These are phyloP conservation scores for Alternaria novae-zelandiae DNA, from an alignment of 2,329 filamentous ascomycete species.

Conservation along the genomic window DNA sequence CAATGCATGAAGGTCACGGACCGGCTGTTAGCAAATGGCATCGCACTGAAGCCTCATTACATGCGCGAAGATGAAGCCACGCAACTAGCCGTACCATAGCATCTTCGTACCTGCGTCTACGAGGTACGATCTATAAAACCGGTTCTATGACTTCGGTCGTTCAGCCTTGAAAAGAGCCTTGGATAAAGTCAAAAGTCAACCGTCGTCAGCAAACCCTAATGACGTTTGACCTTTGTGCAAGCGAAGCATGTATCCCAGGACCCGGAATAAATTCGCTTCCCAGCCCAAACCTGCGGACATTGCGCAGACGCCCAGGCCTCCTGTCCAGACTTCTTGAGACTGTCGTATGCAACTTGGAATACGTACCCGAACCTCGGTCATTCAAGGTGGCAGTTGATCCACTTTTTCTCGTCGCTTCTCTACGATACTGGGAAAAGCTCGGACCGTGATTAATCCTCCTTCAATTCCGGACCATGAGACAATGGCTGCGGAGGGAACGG, in stretches of 20 bases:
- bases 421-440: background rate
- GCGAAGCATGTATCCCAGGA: slow-evolving; percentile 22
- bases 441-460: background rate
- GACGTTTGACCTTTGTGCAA: slow-evolving; percentile 26
- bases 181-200: slow-evolving; percentile 23
- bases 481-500: slow-evolving; percentile 7
- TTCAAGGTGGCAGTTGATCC: background rate
- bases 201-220: slow-evolving; percentile 17
- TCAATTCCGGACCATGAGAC: slow-evolving; percentile 12
- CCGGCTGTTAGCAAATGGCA: slow-evolving; percentile 25
- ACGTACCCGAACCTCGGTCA: slow-evolving; percentile 5
- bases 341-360: slow-evolving; percentile 1
- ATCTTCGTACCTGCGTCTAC: background rate
- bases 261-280: background rate
- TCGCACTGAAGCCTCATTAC: slow-evolving; percentile 18
- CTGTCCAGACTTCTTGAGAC: background rate
- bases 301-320: slow-evolving; percentile 7
- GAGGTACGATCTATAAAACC: background rate
- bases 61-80: slow-evolving; percentile 17
- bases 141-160: slow-evolving; percentile 9
- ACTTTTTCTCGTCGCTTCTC: slow-evolving; percentile 3
- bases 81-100: background rate
- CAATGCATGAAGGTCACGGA: slow-evolving; percentile 22
- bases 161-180: slow-evolving; percentile 2
- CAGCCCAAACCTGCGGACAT: slow-evolving; percentile 3